Evolutionary conservation across 2,329 filamentous ascomycete species (phyloP).

Genomic region (Ambrosiella beaveri): DNA sequence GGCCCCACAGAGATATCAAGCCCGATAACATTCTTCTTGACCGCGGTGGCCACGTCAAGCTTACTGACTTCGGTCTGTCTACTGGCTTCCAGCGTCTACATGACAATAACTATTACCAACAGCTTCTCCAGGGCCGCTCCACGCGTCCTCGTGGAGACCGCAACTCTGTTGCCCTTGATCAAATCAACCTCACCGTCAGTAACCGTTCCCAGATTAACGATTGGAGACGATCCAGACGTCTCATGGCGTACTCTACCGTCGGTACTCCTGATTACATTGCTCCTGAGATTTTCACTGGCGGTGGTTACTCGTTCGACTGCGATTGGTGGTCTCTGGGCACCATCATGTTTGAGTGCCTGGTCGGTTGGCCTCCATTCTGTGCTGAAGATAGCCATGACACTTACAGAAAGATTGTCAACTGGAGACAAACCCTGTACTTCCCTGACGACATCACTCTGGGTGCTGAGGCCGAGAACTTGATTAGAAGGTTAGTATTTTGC

Average conservation of each 20-base stretch:
- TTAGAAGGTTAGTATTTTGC: slow-evolving; percentile 53
- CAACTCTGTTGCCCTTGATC: slow-evolving; percentile 87
- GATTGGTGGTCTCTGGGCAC: slow-evolving; percentile 75
- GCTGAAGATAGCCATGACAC: slow-evolving; percentile 95
- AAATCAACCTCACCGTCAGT: slow-evolving; percentile 94
- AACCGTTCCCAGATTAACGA: slow-evolving; percentile 89
- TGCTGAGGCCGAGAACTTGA: slow-evolving; percentile 76
- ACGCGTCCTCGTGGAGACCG: slow-evolving; percentile 46
- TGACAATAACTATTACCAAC: slow-evolving; percentile 62
- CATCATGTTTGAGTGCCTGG: slow-evolving; percentile 73
- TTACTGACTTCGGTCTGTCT: slow-evolving; percentile 66
- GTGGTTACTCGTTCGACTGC: slow-evolving; percentile 61
- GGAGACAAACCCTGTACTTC: slow-evolving; percentile 90
- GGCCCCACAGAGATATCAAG: slow-evolving; percentile 47
- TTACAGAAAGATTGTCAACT: slow-evolving; percentile 98
- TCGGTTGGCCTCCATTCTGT: slow-evolving; percentile 74
- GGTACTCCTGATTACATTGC: slow-evolving; percentile 88
- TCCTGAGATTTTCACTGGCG: slow-evolving; percentile 53
- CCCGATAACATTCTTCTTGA: slow-evolving; percentile 68
- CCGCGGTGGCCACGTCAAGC: slow-evolving; percentile 60
- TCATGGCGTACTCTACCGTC: slow-evolving; percentile 87
- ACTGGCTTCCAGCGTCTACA: slow-evolving; percentile 66
- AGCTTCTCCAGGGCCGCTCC: slow-evolving; percentile 42
- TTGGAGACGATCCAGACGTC: slow-evolving; percentile 61
- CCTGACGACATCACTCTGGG: slow-evolving; percentile 85